Evolutionary conservation across 352 stramenopile species (phyloP).

Genomic region (Phytophthora pluvialis): DNA sequence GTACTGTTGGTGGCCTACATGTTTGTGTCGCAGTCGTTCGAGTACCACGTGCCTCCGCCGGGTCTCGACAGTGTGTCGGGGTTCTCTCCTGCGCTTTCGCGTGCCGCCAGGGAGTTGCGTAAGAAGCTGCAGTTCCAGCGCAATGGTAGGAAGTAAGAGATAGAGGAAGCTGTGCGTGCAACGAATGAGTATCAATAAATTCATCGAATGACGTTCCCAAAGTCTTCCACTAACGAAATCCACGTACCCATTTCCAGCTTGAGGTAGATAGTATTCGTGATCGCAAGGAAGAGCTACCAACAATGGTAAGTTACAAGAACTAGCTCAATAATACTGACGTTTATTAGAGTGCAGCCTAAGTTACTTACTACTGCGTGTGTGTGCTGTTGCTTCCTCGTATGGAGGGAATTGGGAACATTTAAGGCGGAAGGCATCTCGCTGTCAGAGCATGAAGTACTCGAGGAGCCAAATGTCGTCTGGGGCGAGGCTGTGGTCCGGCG

Average conservation of each 20-base stretch:
- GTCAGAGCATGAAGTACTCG: constrained; percentile 78
- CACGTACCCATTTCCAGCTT: background rate
- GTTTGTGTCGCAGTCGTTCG: constrained; percentile 75
- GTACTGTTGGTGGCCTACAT: constrained; percentile 70
- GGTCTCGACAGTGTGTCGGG: constrained; percentile 55
- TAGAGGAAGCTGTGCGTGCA: background rate
- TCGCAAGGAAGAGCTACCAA: background rate
- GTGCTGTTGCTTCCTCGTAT: constrained; percentile 10
- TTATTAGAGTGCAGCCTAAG: constrained; percentile 19
- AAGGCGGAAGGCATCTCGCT: constrained; percentile 5
- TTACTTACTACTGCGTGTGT: constrained; percentile 5
- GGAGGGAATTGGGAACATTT: constrained; percentile 15
- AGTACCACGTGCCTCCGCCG: constrained; percentile 76
- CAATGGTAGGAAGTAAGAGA: constrained; percentile 27
- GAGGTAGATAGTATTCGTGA: too few species aligned
- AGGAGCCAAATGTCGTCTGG: constrained; percentile 69
- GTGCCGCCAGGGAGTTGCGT: constrained; percentile 50
- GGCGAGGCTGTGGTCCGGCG: constrained; percentile 18
- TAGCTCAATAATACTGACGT: constrained; percentile 9
- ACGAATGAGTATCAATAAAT: constrained; percentile 12
- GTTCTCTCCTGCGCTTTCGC: constrained; percentile 68
- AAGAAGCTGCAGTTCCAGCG: constrained; percentile 46
- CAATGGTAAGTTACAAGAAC: background rate
- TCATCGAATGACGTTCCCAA: background rate
- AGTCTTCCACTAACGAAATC: background rate